Conservation (phyloP, 108 stramenopile genomes). For the Parmales sp. region DNA sequence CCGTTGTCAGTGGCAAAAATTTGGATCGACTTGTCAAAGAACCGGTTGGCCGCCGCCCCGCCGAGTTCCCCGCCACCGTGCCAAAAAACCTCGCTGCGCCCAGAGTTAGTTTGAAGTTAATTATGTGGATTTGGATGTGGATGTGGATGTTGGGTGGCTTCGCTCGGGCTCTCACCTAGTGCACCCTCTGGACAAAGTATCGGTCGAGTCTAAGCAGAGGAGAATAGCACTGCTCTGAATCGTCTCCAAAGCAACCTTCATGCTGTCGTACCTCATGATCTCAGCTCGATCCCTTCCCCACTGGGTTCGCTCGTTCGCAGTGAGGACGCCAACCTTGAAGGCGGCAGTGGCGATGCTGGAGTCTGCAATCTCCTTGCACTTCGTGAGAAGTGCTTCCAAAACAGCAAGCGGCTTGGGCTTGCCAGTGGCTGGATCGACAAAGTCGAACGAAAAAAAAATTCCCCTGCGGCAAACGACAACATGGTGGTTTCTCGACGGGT, state of each 20-base stretch:
- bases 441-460: slow-evolving; percentile 51
- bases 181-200: background rate
- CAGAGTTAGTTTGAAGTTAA: too few species aligned
- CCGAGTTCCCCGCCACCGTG: too few species aligned
- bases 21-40: slow-evolving; percentile 81
- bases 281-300: slow-evolving; percentile 61
- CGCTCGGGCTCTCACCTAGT: too few species aligned
- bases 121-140: too few species aligned
- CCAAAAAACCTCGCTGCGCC: slow-evolving; percentile 47
- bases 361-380: slow-evolving; percentile 41
- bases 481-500: slow-evolving; percentile 55
- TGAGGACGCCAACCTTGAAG: slow-evolving; percentile 37
- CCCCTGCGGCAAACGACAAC: slow-evolving; percentile 58
- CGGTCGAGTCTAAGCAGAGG: slow-evolving; percentile 54
- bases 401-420: slow-evolving; percentile 41
- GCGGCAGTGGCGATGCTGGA: background rate
- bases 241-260: slow-evolving; percentile 51
- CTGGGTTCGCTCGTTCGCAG: slow-evolving; percentile 51
- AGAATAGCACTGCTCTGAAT: slow-evolving; percentile 64
- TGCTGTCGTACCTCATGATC: slow-evolving; percentile 42
- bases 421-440: slow-evolving; percentile 22
- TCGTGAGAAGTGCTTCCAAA: slow-evolving; percentile 33
- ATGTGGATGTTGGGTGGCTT: too few species aligned
- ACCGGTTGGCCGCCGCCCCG: slow-evolving; percentile 71
- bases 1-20: slow-evolving; percentile 66